Evolutionary conservation across 805 yeast species (phyloP).

Genomic region (Yamadazyma phyllophila): DNA sequence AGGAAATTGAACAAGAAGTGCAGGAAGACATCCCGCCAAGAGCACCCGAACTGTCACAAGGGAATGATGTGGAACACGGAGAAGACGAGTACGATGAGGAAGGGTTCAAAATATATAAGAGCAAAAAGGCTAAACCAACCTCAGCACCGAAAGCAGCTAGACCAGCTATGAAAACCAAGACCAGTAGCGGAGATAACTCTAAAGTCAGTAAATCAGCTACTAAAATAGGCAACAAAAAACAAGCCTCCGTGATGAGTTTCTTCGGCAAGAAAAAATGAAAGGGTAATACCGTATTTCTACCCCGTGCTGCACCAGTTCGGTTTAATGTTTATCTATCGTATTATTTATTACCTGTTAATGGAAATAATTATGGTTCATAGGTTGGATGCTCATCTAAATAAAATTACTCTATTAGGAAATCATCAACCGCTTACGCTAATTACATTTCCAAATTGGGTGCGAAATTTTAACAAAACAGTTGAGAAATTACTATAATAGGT

Average conservation of each 20-base stretch:
- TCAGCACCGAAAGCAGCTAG: conserved; percentile 12
- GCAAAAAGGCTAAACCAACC: conserved; percentile 12
- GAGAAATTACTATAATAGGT: conserved; percentile 6
- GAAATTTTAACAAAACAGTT: conserved; percentile 1
- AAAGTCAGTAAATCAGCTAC: conserved; percentile 12
- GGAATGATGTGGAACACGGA: conserved; percentile 2
- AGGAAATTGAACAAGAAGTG: not conserved
- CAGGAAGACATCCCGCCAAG: too few relatives aligned
- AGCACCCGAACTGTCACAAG: not conserved
- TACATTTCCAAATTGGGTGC: conserved; percentile 9
- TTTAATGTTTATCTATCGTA: not conserved
- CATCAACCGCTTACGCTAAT: not conserved
- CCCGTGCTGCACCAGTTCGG: not conserved
- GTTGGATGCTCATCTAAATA: not conserved
- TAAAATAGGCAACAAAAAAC: conserved; percentile 29
- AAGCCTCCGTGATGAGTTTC: conserved; percentile 47
- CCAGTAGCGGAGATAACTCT: not conserved
- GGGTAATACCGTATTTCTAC: not conserved
- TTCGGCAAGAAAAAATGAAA: conserved; percentile 33
- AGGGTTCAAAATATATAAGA: conserved; percentile 44
- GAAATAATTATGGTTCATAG: not conserved
- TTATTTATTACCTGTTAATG: conserved; percentile 4
- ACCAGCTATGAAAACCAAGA: conserved; percentile 6
- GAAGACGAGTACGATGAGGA: conserved; percentile 44
- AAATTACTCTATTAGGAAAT: conserved; percentile 8